Percentiles rank a stretch among this genome's conserved stretches.
Evolutionary conservation across 2,329 filamentous ascomycete species (phyloP).

Genomic region (Fusarium albidum): DNA sequence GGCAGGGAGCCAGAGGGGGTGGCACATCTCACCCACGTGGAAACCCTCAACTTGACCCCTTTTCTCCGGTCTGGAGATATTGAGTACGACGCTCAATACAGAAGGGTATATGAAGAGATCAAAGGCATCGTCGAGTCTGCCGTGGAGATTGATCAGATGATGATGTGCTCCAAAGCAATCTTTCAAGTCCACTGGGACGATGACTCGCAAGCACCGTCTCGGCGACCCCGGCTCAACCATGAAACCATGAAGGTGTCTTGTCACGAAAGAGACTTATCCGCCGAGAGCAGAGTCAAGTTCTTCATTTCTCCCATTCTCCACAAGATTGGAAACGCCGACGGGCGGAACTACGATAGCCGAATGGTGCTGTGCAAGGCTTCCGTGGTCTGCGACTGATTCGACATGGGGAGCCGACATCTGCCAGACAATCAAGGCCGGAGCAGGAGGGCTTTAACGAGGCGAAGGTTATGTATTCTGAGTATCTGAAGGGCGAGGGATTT

Average conservation of each 20-base stretch:
- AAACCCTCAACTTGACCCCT: background rate
- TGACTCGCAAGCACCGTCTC: fast-evolving
- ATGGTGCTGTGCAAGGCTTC: constrained; percentile 10
- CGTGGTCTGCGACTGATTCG: constrained; percentile 22
- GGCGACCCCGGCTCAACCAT: background rate
- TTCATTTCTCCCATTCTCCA: constrained; percentile 6
- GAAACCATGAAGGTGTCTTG: background rate
- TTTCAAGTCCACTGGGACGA: background rate
- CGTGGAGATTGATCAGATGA: constrained; percentile 13
- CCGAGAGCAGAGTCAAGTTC: background rate
- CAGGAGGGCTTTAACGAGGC: too few relatives aligned
- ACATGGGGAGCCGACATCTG: too few relatives aligned
- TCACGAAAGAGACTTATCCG: fast-evolving
- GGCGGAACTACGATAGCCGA: background rate
- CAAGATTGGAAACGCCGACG: constrained; percentile 17
- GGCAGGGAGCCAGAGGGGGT: fast-evolving
- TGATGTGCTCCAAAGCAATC: constrained; percentile 19
- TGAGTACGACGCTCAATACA: too few relatives aligned
- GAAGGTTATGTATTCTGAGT: too few relatives aligned
- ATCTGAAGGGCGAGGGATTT: too few relatives aligned
- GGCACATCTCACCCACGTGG: fast-evolving
- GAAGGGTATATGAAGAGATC: background rate
- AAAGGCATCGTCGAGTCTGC: background rate
- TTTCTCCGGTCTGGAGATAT: background rate
- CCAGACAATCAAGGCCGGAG: too few relatives aligned